Evolutionary conservation across 31 red algal species (phyloP), one percentile per base, ranked within the genome.

Genomic region (Asparagopsis taxiformis): DNA sequence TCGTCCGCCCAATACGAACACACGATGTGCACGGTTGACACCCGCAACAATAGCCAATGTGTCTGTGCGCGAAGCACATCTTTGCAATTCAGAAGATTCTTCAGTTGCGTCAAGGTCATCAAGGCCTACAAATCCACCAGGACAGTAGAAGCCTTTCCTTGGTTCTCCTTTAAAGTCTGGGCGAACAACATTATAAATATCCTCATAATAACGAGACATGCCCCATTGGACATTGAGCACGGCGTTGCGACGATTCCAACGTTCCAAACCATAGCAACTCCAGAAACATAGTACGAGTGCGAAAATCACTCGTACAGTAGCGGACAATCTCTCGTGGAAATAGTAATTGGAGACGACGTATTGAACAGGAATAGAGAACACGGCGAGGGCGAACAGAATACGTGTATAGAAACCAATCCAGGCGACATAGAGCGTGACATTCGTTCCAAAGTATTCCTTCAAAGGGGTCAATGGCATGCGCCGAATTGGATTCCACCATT

Each of bases 161-260:
- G 49, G 61, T 22, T 23, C 13, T 4, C 82, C 82, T 8, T 51
- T 48, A 50, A 75, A 67, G 25, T 74, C 58, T 24, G 59, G 31
- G 1, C 82, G 56, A n/a, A 87, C 29, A 54, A 57, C 63, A 55
- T 77, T 75, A n/a, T 67, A 44, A 22, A 16, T 48, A 21, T 59
- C 70, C 21, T 55, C 71, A 6, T 77, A 21, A 39, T 56, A 72
- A 31, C 55, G 20, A 7, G 61, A 57, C 30, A 77, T 51, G 55
- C 82, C 82, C 82, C 82, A 87, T 49, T 68, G 46, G 62, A 70
- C 60, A 63, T 68, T 72, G 2, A 87, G 70, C 21, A 72, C 58
- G 38, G 72, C 71, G 24, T 68, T 74, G 22, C 82, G 56, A n/a
- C 82, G 69, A 60, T 87, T 87, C 82, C 82, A 87, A 55, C 44